These are phyloP conservation scores for Naegleria gruberi DNA, from an alignment of 208 protist genomes.

Conservation along the genomic window DNA sequence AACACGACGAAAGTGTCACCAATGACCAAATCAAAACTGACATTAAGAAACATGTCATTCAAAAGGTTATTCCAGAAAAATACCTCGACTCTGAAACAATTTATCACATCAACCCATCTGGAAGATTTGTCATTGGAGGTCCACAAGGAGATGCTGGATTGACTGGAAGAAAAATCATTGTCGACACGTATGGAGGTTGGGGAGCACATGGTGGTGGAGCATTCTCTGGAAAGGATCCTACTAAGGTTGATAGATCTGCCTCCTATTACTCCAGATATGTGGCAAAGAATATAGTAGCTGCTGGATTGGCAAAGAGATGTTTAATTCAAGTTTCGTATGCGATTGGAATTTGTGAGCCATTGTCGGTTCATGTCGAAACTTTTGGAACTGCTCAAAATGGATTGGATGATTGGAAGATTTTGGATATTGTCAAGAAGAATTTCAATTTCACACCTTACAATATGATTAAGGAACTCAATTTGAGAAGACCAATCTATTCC, in stretches of 20 bases:
- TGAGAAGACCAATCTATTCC: constrained; percentile 90
- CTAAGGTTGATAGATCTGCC: constrained; percentile 99
- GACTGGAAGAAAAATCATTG: constrained; percentile 99
- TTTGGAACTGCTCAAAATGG: constrained; percentile 86
- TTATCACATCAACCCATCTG: constrained; percentile 97
- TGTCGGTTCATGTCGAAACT: constrained; percentile 95
- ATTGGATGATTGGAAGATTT: constrained; percentile 45
- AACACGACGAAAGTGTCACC: constrained; percentile 87
- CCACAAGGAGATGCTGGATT: constrained; percentile 97
- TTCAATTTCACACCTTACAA: constrained; percentile 95
- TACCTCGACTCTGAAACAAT: constrained; percentile 87
- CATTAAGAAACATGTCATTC: constrained; percentile 90
- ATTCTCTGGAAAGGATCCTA: constrained; percentile 99
- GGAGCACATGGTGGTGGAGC: constrained; percentile 98
- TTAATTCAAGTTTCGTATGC: constrained; percentile 98
- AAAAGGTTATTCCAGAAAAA: constrained; percentile 80
- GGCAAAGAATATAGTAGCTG: constrained; percentile 95
- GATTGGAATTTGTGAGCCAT: constrained; percentile 94
- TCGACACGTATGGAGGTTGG: constrained; percentile 99
- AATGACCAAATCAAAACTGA: constrained; percentile 83
- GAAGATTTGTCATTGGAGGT: constrained; percentile 97
- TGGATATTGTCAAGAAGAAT: constrained; percentile 86
- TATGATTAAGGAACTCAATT: constrained; percentile 90
- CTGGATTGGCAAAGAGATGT: constrained; percentile 77
- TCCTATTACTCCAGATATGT: constrained; percentile 97